Percentiles rank a stretch among this genome's conserved stretches.
These are phyloP conservation scores for Pleurostoma richardsiae DNA, from an alignment of 2,329 filamentous ascomycete species.

Conservation along the genomic window DNA sequence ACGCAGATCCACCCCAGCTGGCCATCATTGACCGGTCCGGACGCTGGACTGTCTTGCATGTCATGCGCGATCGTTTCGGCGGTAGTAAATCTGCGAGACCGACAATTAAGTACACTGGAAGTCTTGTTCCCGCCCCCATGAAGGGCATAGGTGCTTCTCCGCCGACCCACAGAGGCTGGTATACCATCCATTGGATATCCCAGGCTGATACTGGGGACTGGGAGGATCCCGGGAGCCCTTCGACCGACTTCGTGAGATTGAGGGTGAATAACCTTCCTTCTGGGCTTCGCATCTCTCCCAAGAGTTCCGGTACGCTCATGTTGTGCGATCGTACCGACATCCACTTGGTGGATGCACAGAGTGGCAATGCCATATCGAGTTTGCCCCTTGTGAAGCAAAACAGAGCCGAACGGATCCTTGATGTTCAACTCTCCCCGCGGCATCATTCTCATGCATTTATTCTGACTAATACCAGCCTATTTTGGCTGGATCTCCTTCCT, in stretches of 20 bases:
- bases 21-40: constrained; percentile 62
- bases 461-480: constrained; percentile 48
- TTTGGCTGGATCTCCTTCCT: constrained; percentile 38
- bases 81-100: constrained; percentile 33
- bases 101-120: too few species aligned
- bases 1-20: constrained; percentile 52
- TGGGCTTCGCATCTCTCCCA: neutral
- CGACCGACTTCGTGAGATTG: neutral
- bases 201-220: constrained; percentile 9
- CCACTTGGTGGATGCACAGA: constrained; percentile 5
- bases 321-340: constrained; percentile 5
- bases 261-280: neutral
- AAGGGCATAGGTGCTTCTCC: too few species aligned
- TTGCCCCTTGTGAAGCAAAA: constrained; percentile 17
- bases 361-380: constrained; percentile 3
- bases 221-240: constrained; percentile 12
- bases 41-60: constrained; percentile 64
- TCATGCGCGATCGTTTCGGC: constrained; percentile 31
- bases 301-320: constrained; percentile 5
- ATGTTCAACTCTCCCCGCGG: constrained; percentile 43
- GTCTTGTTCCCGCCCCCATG: too few species aligned
- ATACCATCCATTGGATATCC: too few species aligned
- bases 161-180: too few species aligned
- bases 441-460: constrained; percentile 49
- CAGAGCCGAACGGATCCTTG: constrained; percentile 42